Evolutionary conservation across 305 asterid genomes (phyloP).

Genomic region (Solanum hybrid): DNA sequence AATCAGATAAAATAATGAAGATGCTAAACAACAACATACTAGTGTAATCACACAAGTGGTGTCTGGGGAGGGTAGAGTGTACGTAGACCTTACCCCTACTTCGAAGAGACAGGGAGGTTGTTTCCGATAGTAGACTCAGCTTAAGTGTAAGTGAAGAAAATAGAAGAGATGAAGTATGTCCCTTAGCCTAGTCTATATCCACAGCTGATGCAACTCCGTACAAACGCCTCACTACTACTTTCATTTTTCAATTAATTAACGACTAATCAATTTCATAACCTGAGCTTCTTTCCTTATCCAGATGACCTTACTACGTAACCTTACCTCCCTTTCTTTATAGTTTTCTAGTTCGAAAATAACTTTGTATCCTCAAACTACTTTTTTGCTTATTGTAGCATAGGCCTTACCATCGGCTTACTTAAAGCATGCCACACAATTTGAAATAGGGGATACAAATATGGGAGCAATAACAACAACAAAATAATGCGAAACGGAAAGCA

Average conservation of each 20-base stretch:
- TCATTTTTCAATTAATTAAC: neutral
- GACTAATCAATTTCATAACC: neutral
- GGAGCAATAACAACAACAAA: neutral
- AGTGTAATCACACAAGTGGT: neutral
- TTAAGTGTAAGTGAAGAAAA: neutral
- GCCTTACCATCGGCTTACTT: neutral
- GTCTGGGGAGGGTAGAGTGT: neutral
- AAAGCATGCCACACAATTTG: neutral
- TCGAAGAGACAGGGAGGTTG: neutral
- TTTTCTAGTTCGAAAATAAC: neutral
- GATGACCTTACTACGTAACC: neutral
- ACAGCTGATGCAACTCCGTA: neutral
- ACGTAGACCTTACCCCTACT: neutral
- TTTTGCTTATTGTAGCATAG: neutral
- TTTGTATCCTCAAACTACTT: neutral
- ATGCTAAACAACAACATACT: constrained; percentile 6
- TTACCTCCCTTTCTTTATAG: neutral
- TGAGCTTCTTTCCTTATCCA: neutral
- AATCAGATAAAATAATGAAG: constrained; percentile 51
- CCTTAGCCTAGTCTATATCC: neutral
- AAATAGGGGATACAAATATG: neutral
- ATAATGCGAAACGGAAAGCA: neutral
- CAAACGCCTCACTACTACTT: neutral
- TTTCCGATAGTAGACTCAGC: neutral
- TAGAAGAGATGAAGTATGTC: neutral